A percentile compares a stretch with the other conserved stretches of the same genome.
Conservation (phyloP, 2,329 filamentous ascomycete species). For the Colletotrichum magnum region DNA sequence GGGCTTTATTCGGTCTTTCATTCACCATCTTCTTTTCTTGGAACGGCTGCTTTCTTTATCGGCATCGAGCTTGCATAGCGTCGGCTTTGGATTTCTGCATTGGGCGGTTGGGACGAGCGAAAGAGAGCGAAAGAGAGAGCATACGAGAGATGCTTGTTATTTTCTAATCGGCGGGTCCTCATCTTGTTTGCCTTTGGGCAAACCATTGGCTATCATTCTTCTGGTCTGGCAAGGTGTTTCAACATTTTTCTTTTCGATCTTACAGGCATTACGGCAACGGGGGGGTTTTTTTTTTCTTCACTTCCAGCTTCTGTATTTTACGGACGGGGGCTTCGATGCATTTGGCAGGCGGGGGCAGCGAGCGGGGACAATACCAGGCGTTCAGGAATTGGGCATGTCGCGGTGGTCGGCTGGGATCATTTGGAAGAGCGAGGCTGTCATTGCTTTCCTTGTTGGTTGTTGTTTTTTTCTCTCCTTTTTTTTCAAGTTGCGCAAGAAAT, state of each 20-base stretch:
- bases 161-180: constrained; percentile 38
- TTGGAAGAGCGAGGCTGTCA: constrained; percentile 27
- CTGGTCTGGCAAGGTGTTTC: constrained; percentile 14
- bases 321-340: constrained; percentile 27
- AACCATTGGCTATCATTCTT: not conserved
- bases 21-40: not conserved
- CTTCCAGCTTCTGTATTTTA: constrained; percentile 33
- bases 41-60: constrained; percentile 24
- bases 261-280: constrained; percentile 34
- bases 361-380: constrained; percentile 35
- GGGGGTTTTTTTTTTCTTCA: not conserved
- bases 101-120: constrained; percentile 29
- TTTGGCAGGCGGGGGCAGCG: constrained; percentile 16
- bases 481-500: constrained; percentile 19
- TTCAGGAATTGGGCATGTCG: constrained; percentile 29
- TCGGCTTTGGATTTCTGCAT: constrained; percentile 34
- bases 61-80: constrained; percentile 31
- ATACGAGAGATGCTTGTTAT: constrained; percentile 31
- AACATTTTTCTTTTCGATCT: constrained; percentile 17
- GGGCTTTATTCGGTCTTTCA: constrained; percentile 11
- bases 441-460: constrained; percentile 23
- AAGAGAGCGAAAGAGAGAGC: constrained; percentile 30
- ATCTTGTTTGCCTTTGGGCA: constrained; percentile 6
- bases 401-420: not conserved
- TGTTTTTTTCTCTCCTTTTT: constrained; percentile 9